Evolutionary conservation across 768 basidiomycete genomes (phyloP), one percentile per base, ranked within the genome.

Genomic region (Collybia sordida): DNA sequence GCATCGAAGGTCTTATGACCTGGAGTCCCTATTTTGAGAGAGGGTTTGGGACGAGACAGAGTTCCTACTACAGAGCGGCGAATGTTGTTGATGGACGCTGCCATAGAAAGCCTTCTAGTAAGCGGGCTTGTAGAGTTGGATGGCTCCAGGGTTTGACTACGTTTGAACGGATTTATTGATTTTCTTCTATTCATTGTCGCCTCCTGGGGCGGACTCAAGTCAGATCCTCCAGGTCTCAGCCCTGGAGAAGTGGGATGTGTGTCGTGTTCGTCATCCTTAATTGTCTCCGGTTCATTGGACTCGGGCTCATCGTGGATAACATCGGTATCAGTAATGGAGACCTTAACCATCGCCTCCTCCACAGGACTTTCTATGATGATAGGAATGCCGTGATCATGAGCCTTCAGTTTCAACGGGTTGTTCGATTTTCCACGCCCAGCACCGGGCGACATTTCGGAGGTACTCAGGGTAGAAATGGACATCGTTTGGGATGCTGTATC

Each of bases 21-120:
- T 60, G 48, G 50, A 43, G 58, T 23, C 49, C 54, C 62, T 17
- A 54, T 55, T 31, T 56, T 67, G 40, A 42, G 42, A 43, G 58
- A 54, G 6, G 60, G 40, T 52, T 53, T 59, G 6, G 58, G 39
- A 8, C 60, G 54, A 3, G 66, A 58, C 12, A 72, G 55, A 1
- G 66, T 70, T 24, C 73, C 73, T 4, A 70, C 64, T 36, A 79
- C 65, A 0, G 77, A 73, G 37, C 78, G 74, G 22, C 77, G 72
- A 15, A 82, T 62, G 57, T 74, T 79, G 40, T 65, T 62, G 27
- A 79, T 57, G 4, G 77, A 77, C 11, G 64, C 59, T 3, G 72
- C 61, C 6, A 73, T 62, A 1, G 64, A 63, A 3, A 72, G 54
- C 21, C 64, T 56, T 21, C 52, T 38, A 24, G 36, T 47, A 17